Base-by-base conservation (phyloP, 2,329 filamentous ascomycete genomes). In the Teratosphaeria pseudoeucalypti region DNA sequence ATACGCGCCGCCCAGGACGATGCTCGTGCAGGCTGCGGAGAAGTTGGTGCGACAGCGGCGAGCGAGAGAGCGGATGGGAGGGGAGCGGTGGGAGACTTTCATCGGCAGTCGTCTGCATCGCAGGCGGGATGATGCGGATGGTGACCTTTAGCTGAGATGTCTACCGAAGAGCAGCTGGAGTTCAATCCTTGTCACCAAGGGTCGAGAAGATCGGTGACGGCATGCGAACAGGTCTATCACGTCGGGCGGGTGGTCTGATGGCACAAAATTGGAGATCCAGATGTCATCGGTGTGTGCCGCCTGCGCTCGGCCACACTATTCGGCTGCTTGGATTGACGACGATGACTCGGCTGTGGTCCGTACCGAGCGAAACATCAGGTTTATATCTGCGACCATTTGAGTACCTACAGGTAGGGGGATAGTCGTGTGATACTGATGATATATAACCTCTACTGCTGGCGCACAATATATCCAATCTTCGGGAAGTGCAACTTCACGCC, bases 21-120 rank as follows among this genome's bases (percentile, higher is more conserved):
- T 79, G 67, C 66, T 80, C 14, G 65, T 70, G 58, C 78, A 80
- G 63, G 71, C 76, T 1, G 78, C 78, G 0, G 77, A 79, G 66
- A 77, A 78, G 59, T 67, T 80, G 2, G 78, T 79, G 0, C 63
- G 78, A 47, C 75, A 78, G 57, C 69, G 78, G 54, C 66, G 78
- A 27, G 69, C 76, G 19, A 67, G 78, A 56, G 77, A 79, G 63
- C 59, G 62, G 34, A 39, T 65, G 56, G 72, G 72, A 7, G 72
- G 71, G 3, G 54, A 53, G 34, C 63, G 69, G 34, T 74, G 72
- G 72, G 65, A 70, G 9, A 62, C 62, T 7, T 73, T 71, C 58
- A 62, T 49, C 19, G 43, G 43, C 43, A 49, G 43, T 19, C 43
- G 16, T 10, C 19, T 49, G 43, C 43, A 49, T 49, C 43, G 43